Evolutionary conservation across 2,329 filamentous ascomycete genomes (phyloP).

Genomic region (Aureobasidium sp.): DNA sequence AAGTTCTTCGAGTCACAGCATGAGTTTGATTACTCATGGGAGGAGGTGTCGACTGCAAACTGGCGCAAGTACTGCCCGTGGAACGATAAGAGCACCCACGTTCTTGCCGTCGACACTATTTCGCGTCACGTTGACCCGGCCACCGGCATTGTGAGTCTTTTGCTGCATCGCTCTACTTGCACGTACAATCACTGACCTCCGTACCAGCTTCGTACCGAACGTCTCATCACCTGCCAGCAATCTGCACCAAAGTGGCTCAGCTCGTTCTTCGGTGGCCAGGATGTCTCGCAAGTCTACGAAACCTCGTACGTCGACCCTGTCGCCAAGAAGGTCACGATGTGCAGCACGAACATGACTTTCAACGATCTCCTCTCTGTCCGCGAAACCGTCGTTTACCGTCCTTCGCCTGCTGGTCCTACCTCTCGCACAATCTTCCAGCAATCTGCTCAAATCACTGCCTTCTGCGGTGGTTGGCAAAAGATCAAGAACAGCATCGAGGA

Average conservation of each 20-base stretch:
- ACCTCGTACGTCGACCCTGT: slow-evolving; percentile 86
- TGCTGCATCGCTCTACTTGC: not conserved
- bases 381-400: slow-evolving; percentile 84
- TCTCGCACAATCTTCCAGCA: slow-evolving; percentile 74
- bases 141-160: slow-evolving; percentile 56
- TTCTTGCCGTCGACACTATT: slow-evolving; percentile 89
- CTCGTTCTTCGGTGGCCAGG: slow-evolving; percentile 66
- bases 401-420: slow-evolving; percentile 37
- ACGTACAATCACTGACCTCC: not conserved
- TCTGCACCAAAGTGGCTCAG: slow-evolving; percentile 73
- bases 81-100: slow-evolving; percentile 98
- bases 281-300: slow-evolving; percentile 87
- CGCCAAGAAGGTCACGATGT: slow-evolving; percentile 87
- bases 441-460: slow-evolving; percentile 82
- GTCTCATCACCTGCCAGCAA: slow-evolving; percentile 56
- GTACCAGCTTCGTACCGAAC: slow-evolving; percentile 58
- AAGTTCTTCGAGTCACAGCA: slow-evolving; percentile 89
- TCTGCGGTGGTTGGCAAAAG: slow-evolving; percentile 95
- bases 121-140: slow-evolving; percentile 57
- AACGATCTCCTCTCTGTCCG: slow-evolving; percentile 83
- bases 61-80: slow-evolving; percentile 98
- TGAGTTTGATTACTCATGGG: slow-evolving; percentile 97
- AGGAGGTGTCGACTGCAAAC: slow-evolving; percentile 94
- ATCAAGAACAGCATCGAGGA: slow-evolving; percentile 97
- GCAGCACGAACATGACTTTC: slow-evolving; percentile 89